Conservation (phyloP, 75 land plant species). For the Picea sitchensis region DNA sequence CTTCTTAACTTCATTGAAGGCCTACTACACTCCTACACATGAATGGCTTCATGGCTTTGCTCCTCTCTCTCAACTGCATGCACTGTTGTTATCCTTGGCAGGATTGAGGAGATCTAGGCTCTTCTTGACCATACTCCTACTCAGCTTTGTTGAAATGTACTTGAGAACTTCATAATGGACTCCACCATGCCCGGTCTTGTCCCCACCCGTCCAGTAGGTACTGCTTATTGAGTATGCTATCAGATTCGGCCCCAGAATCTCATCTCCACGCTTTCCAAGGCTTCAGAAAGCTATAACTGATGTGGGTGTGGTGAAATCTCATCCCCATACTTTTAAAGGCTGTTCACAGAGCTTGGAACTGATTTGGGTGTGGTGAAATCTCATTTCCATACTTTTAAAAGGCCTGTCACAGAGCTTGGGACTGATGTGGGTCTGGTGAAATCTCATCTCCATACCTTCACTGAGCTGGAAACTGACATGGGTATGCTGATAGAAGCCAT, state of each 20-base stretch:
- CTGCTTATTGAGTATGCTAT: slow-evolving; percentile 2
- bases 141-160: slow-evolving; percentile 7
- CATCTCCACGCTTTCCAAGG: background rate
- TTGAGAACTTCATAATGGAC: background rate
- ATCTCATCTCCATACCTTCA: background rate
- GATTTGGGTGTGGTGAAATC: background rate
- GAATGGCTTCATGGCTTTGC: background rate
- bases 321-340: background rate
- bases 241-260: slow-evolving; percentile 9
- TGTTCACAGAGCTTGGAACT: background rate
- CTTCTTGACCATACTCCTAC: background rate
- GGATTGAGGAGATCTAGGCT: background rate
- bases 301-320: background rate
- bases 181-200: background rate
- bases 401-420: background rate
- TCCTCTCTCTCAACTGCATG: too few species aligned
- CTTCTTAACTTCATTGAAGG: too few species aligned
- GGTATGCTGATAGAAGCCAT: background rate
- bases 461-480: background rate
- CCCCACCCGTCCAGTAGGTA: background rate
- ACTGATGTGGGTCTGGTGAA: slow-evolving; percentile 2
- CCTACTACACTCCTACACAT: background rate
- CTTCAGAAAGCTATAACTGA: background rate
- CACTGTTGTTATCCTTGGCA: background rate
- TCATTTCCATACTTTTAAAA: background rate